Evolutionary conservation across 164 flowering plant species (phyloP), one percentile per base, ranked within the genome.

Genomic region (Tetrastigma voinierianum): DNA sequence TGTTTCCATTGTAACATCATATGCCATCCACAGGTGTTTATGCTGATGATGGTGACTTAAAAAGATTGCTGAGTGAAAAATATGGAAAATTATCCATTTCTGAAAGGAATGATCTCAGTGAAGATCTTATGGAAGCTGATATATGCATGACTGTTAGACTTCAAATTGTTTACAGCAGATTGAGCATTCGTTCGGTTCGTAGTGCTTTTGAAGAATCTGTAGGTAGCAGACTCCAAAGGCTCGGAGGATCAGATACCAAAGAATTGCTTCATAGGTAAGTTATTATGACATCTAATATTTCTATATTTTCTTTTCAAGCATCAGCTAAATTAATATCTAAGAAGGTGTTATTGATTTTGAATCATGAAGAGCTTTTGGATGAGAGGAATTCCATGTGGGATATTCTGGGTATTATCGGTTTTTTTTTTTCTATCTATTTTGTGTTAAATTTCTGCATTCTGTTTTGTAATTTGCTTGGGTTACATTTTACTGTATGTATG

Each of bases 191-290:
- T 11, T 95, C 99, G 32, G 94, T 95, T 0, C 87, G 97, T 18
- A 90, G 74, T 76, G 96, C 99, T 64, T 92, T 92, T 82, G 93
- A 92, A 75, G 97, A 95, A 53, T 92, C 97, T 4, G 86, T 95
- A 7, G 97, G 97, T 67, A 88, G 80, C 80, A 84, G 96, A 79
- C 87, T 95, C 40, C 75, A 80, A 55, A 92, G 90, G 77, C 87
- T 92, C 74, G 89, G 91, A 17, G 96, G 94, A 48, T 62, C 87
- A 40, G 93, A 86, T 72, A 83, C 84, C 65, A 77, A 86, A 62
- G 97, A 95, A 62, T 77, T 95, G 80, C 93, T 95, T 77, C 87
- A 89, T 52, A 87, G 91, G 97, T 95, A 66, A 67, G 4, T 32
- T 20, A 43, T 69, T 18, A 52, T 64, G 20, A 20, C 23, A 19